These are phyloP conservation scores for Lipomyces sp. DNA, from an alignment of 805 yeast species.

Conservation along the genomic window DNA sequence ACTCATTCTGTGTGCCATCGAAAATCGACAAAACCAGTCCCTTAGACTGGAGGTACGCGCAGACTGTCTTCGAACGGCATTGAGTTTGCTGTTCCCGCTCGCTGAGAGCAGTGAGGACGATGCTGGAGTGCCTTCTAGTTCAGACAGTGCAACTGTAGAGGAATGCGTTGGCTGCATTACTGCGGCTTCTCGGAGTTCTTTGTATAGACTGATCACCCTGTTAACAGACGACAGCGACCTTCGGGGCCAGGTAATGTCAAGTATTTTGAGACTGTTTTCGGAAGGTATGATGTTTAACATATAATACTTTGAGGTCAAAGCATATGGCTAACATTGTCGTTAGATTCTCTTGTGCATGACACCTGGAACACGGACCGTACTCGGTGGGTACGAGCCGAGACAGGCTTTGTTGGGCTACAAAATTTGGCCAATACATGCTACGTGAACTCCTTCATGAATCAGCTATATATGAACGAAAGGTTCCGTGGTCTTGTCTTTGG, in stretches of 20 bases:
- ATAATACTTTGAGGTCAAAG: not conserved
- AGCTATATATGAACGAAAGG: conserved; percentile 23
- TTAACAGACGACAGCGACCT: not conserved
- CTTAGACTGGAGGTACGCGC: not conserved
- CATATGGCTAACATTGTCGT: not conserved
- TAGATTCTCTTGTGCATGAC: conserved; percentile 11
- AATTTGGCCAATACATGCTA: conserved; percentile 27
- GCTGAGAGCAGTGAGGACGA: not conserved
- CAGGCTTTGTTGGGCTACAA: conserved; percentile 23
- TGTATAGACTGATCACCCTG: conserved; percentile 4
- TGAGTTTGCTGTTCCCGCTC: conserved; percentile 8
- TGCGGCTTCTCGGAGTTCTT: conserved; percentile 4
- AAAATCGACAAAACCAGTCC: conserved; percentile 1
- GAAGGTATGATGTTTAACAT: conserved; percentile 3
- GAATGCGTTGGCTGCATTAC: conserved; percentile 9
- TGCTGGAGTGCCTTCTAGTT: too few relatives aligned
- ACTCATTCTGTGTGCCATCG: conserved; percentile 9
- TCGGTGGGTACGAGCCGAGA: conserved; percentile 17
- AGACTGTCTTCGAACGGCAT: not conserved
- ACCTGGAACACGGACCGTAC: conserved; percentile 20
- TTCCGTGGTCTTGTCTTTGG: conserved; percentile 16
- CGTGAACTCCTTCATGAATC: conserved; percentile 21
- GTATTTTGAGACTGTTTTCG: conserved; percentile 7
- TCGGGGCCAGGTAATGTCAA: not conserved
- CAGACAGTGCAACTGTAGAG: not conserved